phyloP scores from a whole-genome alignment of 108 stramenopile species.

The Schizochytrium sp. region DNA sequence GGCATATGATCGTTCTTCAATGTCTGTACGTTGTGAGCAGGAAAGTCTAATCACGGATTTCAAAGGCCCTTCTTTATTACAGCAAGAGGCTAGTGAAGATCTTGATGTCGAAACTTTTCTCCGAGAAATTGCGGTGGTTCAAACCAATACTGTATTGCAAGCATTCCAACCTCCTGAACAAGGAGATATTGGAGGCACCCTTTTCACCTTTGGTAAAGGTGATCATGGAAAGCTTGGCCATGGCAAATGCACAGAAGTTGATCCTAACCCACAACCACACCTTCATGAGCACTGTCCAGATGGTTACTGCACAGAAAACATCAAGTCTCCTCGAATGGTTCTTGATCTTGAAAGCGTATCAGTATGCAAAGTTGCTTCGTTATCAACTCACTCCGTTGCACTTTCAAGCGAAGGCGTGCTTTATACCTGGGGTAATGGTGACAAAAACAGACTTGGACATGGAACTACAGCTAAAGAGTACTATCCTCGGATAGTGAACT shows the following conservation, averaged over 20 bases:
- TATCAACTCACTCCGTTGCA: constrained; percentile 68
- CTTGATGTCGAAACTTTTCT: constrained; percentile 16
- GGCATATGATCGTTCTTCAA: too few relatives aligned
- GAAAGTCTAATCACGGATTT: too few relatives aligned
- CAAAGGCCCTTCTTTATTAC: too few relatives aligned
- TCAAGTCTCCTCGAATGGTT: constrained; percentile 15
- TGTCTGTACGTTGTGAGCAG: too few relatives aligned
- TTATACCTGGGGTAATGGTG: constrained; percentile 74
- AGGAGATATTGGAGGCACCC: constrained; percentile 14
- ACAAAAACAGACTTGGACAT: constrained; percentile 72
- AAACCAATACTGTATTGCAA: background rate
- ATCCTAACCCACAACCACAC: constrained; percentile 54
- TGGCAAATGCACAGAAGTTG: constrained; percentile 41
- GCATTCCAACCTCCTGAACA: constrained; percentile 51
- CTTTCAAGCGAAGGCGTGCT: constrained; percentile 68
- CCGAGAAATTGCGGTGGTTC: constrained; percentile 1
- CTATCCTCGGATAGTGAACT: constrained; percentile 36
- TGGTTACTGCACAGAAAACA: constrained; percentile 52
- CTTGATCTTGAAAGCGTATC: background rate
- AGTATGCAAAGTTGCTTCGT: constrained; percentile 31
- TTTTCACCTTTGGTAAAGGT: constrained; percentile 50
- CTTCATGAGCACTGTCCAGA: constrained; percentile 45
- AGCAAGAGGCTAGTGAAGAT: background rate
- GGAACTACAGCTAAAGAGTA: constrained; percentile 37
- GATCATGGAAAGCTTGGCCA: constrained; percentile 56